These are phyloP conservation scores for Lonicera japonica DNA, from an alignment of 129 eudicot genomes.

Conservation along the genomic window DNA sequence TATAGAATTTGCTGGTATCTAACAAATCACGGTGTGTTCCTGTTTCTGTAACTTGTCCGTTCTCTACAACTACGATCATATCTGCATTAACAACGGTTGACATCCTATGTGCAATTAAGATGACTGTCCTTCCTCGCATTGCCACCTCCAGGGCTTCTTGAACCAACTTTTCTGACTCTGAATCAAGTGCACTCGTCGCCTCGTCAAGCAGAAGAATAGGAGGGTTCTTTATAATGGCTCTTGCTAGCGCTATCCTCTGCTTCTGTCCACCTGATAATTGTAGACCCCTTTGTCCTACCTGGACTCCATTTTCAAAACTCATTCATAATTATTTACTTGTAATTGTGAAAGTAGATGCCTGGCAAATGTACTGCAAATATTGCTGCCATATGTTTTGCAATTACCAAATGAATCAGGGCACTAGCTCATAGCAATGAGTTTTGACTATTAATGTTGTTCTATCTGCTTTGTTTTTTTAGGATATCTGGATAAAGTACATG, in stretches of 20 bases:
- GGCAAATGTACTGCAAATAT: neutral
- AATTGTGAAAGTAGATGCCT: too few relatives aligned
- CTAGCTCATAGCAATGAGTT: neutral
- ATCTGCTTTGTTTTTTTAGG: neutral
- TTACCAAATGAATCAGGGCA: neutral
- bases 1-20: slow-evolving; percentile 46
- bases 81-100: slow-evolving; percentile 79
- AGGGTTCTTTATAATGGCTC: slow-evolving; percentile 74
- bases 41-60: slow-evolving; percentile 57
- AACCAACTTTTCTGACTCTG: slow-evolving; percentile 78
- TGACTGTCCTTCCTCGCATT: slow-evolving; percentile 80
- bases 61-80: slow-evolving; percentile 68
- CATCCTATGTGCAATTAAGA: slow-evolving; percentile 74
- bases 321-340: neutral
- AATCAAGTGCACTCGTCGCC: slow-evolving; percentile 87
- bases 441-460: neutral
- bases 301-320: neutral
- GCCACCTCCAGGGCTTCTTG: slow-evolving; percentile 88
- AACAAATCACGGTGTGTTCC: slow-evolving; percentile 60
- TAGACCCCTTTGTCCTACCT: slow-evolving; percentile 79
- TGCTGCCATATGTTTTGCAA: too few relatives aligned
- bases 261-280: slow-evolving; percentile 87
- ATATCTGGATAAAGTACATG: too few relatives aligned
- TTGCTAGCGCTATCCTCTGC: slow-evolving; percentile 76
- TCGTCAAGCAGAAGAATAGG: slow-evolving; percentile 86